Evolutionary conservation across 495 filamentous ascomycete species (phyloP), one percentile per base, ranked within the genome.

Genomic region (Hypoxylon lenormandii): DNA sequence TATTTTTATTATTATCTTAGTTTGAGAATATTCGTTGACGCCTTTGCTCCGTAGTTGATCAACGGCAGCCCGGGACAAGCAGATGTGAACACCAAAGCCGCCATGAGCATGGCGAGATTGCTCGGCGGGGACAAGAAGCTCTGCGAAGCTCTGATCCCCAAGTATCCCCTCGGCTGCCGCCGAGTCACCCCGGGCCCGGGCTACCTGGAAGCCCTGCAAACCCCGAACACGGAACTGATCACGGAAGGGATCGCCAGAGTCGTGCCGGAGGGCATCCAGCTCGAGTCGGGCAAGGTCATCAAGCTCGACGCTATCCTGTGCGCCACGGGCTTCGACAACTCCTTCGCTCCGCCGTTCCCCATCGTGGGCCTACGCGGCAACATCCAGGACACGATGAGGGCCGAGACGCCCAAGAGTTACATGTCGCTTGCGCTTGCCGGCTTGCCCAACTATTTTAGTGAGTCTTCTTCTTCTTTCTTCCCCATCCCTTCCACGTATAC

Each of bases 161-260:
- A 86, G 38, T 92, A 88, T 66, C 82, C 87, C 2, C 81, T 90
- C 0, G 87, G 88, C 22, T 90, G 86, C 64, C 81, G 89, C 49
- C 82, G 91, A 30, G 82, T 91, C 36, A 93, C 90, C 0, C 90
- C 90, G 2, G 90, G 85, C 0, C 85, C 85, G 12, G 85, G 87
- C 0, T 93, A 92, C 72, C 82, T 93, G 0, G 86, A 87, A 50
- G 83, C 90, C 1, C 70, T 92, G 18, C 80, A 82, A 2, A 76
- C 87, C 48, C 78, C 83, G 5, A 92, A 92, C 48, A 85, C 88
- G 61, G 80, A 82, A 50, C 82, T 88, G 21, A 83, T 89, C 54
- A 81, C 79, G n/a, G 82, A 81, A 0, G 79, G 64, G 1, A 91
- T 92, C 70, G 74, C 80, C 36, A 72, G 75, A 11, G 83, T 92